Evolutionary conservation across 1,139 yeast species (phyloP).

Genomic region (Nematodospora anomalae): DNA sequence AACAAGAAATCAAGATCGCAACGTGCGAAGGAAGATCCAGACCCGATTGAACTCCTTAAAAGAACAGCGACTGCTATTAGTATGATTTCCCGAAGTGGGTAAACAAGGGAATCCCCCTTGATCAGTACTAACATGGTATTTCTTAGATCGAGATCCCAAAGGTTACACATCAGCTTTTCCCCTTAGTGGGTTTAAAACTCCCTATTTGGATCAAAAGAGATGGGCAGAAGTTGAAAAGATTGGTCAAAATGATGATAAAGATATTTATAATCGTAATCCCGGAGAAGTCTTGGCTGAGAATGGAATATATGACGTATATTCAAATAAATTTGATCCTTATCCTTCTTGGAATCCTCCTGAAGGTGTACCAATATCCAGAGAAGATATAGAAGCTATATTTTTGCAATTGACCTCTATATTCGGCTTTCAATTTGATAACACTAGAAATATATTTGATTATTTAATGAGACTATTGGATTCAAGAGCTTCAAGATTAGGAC

Average conservation of each 20-base stretch:
- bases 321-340: conserved; percentile 48
- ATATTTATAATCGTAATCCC: conserved; percentile 21
- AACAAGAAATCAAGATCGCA: conserved; percentile 11
- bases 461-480: conserved; percentile 64
- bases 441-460: conserved; percentile 66
- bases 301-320: conserved; percentile 40
- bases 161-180: conserved; percentile 26
- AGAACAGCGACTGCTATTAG: conserved; percentile 20
- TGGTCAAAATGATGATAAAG: conserved; percentile 23
- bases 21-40: conserved; percentile 13
- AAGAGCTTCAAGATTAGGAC: conserved; percentile 63
- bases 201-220: conserved; percentile 44
- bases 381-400: conserved; percentile 58
- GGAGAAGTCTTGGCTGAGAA: conserved; percentile 41
- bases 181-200: conserved; percentile 51
- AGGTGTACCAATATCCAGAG: conserved; percentile 56
- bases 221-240: conserved; percentile 43
- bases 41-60: conserved; percentile 17
- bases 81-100: conserved; percentile 16
- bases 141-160: conserved; percentile 15
- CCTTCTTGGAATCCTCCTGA: conserved; percentile 55
- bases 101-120: not conserved
- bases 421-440: conserved; percentile 66
- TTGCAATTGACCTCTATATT: conserved; percentile 53
- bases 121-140: conserved; percentile 7